Percentiles rank a stretch among this genome's conserved stretches.
Evolutionary conservation across 139 green algal genomes (phyloP).

Genomic region (Zygnema circumcarinatum): DNA sequence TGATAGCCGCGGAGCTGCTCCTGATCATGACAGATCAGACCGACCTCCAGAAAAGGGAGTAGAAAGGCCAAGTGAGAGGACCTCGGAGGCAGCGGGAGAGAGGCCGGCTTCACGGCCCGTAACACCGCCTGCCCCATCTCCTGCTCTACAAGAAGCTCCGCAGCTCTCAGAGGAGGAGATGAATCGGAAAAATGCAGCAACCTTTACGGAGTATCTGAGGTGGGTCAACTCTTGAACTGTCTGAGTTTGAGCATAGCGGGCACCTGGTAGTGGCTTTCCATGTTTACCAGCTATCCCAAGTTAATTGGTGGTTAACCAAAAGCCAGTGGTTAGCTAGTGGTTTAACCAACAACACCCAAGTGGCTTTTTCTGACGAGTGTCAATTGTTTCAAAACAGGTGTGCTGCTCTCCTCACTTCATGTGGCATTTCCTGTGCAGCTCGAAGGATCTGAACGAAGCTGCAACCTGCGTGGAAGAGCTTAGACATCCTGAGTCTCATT

Average conservation of each 20-base stretch:
- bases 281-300: too few relatives aligned
- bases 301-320: too few relatives aligned
- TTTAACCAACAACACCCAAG: too few relatives aligned
- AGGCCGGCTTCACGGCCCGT: background rate
- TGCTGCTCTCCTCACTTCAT: too few relatives aligned
- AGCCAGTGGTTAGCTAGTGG: too few relatives aligned
- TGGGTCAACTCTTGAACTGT: background rate
- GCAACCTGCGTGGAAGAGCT: background rate
- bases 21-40: background rate
- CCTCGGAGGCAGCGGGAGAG: background rate
- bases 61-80: background rate
- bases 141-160: too few relatives aligned
- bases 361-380: too few relatives aligned
- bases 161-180: background rate
- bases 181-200: background rate
- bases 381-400: too few relatives aligned
- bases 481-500: background rate
- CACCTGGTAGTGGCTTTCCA: background rate
- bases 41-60: background rate
- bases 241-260: too few relatives aligned
- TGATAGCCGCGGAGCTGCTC: background rate
- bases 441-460: constrained; percentile 4
- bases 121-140: too few relatives aligned
- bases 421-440: background rate
- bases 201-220: background rate